phyloP scores from a whole-genome alignment of 2,329 filamentous ascomycete species.

The Fusarium cyanostomum region DNA sequence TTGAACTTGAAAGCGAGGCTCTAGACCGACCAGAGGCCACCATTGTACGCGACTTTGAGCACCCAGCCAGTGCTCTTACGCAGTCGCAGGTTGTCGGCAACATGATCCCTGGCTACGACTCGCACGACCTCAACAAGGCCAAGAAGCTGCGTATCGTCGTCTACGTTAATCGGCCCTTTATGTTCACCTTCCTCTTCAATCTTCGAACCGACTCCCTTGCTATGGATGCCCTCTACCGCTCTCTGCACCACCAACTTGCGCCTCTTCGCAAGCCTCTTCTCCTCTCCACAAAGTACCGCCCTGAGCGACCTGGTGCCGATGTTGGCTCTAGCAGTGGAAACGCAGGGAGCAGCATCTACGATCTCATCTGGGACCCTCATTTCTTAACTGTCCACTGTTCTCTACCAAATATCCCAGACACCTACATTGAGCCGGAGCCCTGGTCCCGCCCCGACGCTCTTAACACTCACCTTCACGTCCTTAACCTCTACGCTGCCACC shows the following conservation, averaged over 20 bases:
- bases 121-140: constrained; percentile 63
- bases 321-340: constrained; percentile 38
- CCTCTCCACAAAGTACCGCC: constrained; percentile 65
- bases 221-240: constrained; percentile 65
- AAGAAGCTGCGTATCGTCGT: constrained; percentile 73
- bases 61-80: constrained; percentile 48
- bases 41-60: constrained; percentile 56
- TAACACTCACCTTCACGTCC: constrained; percentile 71
- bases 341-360: constrained; percentile 59
- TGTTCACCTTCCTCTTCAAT: constrained; percentile 78
- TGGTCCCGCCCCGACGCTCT: constrained; percentile 72
- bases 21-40: constrained; percentile 54
- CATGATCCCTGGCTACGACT: constrained; percentile 45
- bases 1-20: constrained; percentile 65
- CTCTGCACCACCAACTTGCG: constrained; percentile 68
- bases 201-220: constrained; percentile 66
- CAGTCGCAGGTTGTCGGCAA: constrained; percentile 49
- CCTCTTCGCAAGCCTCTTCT: constrained; percentile 67
- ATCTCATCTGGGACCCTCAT: constrained; percentile 69
- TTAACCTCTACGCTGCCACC: constrained; percentile 63
- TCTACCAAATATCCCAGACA: constrained; percentile 72
- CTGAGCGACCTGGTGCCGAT: constrained; percentile 53
- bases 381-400: constrained; percentile 68
- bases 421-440: constrained; percentile 39
- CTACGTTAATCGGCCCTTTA: constrained; percentile 78